phyloP scores from a whole-genome alignment of 2,329 filamentous ascomycete genomes.

The Grosmannia serpens region DNA sequence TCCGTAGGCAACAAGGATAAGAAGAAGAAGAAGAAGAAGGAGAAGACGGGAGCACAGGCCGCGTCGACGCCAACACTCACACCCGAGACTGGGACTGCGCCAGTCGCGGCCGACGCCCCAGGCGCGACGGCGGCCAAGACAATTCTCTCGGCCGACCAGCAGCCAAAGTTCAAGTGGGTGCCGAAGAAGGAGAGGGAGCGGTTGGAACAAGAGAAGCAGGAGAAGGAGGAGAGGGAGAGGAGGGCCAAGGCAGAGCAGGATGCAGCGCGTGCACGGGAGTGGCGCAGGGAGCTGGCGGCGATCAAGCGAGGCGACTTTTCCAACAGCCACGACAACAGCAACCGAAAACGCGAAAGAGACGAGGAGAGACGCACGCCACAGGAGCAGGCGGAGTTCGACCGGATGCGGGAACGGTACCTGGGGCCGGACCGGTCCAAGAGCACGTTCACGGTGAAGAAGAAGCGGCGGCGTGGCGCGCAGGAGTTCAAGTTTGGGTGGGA shows the following conservation, averaged over 20 bases:
- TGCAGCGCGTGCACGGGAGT: constrained; percentile 16
- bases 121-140: not conserved
- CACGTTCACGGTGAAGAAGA: constrained; percentile 91
- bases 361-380: constrained; percentile 22
- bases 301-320: constrained; percentile 11
- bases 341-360: constrained; percentile 2
- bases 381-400: constrained; percentile 59
- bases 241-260: constrained; percentile 12
- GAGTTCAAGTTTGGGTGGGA: constrained; percentile 99
- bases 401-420: constrained; percentile 77
- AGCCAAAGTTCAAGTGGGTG: constrained; percentile 40
- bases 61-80: not conserved
- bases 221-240: constrained; percentile 36
- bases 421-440: constrained; percentile 73
- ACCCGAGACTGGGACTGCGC: not conserved
- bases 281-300: constrained; percentile 11
- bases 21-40: not conserved
- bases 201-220: constrained; percentile 65
- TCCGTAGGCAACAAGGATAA: not conserved
- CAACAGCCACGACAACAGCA: constrained; percentile 14
- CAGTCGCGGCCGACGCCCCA: not conserved
- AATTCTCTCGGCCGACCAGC: not conserved
- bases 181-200: constrained; percentile 74
- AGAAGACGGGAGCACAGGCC: not conserved
- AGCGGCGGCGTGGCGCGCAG: constrained; percentile 79